Evolutionary conservation across 305 asterid genomes (phyloP), one percentile per base, ranked within the genome.

Genomic region (Solanum aculeatissimum): DNA sequence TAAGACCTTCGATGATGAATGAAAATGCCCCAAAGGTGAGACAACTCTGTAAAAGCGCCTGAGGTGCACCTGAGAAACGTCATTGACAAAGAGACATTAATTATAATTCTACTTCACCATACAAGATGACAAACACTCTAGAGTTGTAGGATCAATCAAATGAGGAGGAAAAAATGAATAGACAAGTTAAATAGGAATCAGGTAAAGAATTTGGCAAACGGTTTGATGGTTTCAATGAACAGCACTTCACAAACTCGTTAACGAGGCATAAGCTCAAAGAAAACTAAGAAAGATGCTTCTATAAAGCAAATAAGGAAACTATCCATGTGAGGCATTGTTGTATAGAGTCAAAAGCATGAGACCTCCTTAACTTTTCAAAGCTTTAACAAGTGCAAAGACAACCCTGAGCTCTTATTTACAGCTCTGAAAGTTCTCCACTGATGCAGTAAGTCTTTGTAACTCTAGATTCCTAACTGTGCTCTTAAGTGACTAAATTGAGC

Each of bases 1-100:
- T 94, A 54, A 95, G 90, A 72, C 94, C 96, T 88, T 95, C 98
- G 5, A 97, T 90, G 87, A 95, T 88, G 86, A 95, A 97, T 4
- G 98, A 95, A 92, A 97, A 92, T 23, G 97, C 98, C 77, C 99
- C 99, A 65, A 94, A 93, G 11, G 97, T 93, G 80, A 95, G 85
- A 84, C 99, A 97, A 89, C 94, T 94, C 84, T 97, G 98, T 60
- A 97, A 92, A 65, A 95, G 93, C 83, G 96, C 97, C 88, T 97
- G 97, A 4, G 99, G 99, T 69, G 98, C 93, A 84, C 99, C 99
- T 97, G 90, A 21, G 85, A 85, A 83, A 80, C 81, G 75, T 57
- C 86, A 16, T 71, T n/a, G 85, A 42, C 83, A 53, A 23, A 69
- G 9, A 23, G 40, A 77, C 38, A 25, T 27, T 43, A 9, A 65